These are phyloP conservation scores for Stipa capillata DNA, from an alignment of 176 grass and related monocot species.

Conservation along the genomic window DNA sequence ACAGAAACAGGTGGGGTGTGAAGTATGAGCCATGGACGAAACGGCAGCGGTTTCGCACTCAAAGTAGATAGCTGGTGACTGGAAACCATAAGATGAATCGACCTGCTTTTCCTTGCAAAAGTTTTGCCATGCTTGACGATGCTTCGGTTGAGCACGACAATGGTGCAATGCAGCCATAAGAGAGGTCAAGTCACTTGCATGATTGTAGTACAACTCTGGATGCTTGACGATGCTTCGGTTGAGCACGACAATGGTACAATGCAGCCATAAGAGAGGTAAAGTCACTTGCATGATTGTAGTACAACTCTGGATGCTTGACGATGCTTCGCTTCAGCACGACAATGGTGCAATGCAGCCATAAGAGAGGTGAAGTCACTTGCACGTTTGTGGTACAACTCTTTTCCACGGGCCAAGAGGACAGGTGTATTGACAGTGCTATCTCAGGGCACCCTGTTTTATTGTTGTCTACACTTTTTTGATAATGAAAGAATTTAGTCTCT, in stretches of 20 bases:
- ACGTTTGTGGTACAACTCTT: background rate
- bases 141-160: constrained; percentile 3
- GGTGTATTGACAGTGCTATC: constrained; percentile 6
- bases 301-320: background rate
- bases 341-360: background rate
- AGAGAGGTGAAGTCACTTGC: constrained; percentile 3
- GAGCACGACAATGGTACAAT: background rate
- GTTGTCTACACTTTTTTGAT: background rate
- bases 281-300: constrained; percentile 4
- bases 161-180: background rate
- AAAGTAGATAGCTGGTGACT: background rate
- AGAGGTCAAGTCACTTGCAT: constrained; percentile 1
- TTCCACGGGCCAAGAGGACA: background rate
- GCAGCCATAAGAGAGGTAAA: background rate
- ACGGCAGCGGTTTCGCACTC: background rate
- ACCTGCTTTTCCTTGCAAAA: background rate
- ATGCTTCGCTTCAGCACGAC: background rate
- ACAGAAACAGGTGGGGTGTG: background rate
- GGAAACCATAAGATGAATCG: background rate
- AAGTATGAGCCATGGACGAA: constrained; percentile 12
- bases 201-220: background rate
- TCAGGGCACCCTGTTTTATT: background rate
- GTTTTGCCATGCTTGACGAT: background rate
- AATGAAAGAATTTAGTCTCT: no score
- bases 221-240: background rate